Base-by-base conservation (phyloP, 73 alveolate genomes). In the Urostyla sp. region DNA sequence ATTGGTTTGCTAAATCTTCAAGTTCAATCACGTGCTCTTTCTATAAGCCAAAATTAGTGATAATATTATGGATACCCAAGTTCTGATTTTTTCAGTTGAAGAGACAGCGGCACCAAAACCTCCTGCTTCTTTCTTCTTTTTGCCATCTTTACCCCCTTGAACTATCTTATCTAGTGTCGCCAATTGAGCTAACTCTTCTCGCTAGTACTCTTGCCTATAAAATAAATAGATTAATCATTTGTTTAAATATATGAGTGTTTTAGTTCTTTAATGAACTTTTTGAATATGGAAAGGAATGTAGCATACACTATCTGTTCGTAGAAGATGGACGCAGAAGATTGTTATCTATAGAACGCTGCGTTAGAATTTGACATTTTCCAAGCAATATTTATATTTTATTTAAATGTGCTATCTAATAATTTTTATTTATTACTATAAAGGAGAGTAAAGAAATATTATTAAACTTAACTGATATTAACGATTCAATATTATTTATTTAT, bases 31-130 rank as follows among this genome's bases (percentile, higher is more conserved):
- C 21, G 21, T 60, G 78, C 78, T 60, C 78, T 34, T 30, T 60
- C 78, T 60, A 60, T 8, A 32, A 10, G 11, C 23, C 11, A 23
- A 34, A 34, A 21, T 60, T 24, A 56, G 20, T 15, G 24, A 6
- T 26, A 60, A 8, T 16, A 8, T 54, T 18, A 11, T 18, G 15
- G 6, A 34, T 60, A 60, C 78, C 78, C 78, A 60, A 21, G 55
- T 26, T 40, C 93, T 67, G 55, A 90, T 85, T 30, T 72, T 85
- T 45, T 90, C 96, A 44, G 84, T 82, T 15, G 78, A 26, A 40
- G 43, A 55, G 24, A 82, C 74, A 32, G 86, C 86, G 13, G 73
- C 21, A 26, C 51, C 73, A 11, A 56, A 16, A 18, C 85, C 80
- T 10, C 60, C 73, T 8, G 21, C 24, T 11, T 26, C 20, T 56